These are phyloP conservation scores for Sordariomycetes sp. DNA, from an alignment of 2,329 filamentous ascomycete genomes.

Conservation along the genomic window DNA sequence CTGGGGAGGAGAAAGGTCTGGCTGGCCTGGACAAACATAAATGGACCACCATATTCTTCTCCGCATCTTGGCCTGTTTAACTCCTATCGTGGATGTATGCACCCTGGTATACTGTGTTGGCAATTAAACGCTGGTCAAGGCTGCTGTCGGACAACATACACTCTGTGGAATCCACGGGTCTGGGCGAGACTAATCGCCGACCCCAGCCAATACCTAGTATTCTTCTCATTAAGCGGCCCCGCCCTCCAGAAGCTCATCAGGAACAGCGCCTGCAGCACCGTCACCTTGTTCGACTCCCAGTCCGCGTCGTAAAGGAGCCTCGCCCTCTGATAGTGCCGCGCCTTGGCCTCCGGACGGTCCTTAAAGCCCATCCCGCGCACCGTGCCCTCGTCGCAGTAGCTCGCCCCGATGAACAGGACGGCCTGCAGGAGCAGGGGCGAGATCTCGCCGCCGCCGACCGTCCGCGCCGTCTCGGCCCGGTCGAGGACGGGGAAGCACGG, in stretches of 20 bases:
- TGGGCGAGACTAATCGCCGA: conserved; percentile 40
- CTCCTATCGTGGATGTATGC: background rate
- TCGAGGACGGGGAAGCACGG: conserved; percentile 45
- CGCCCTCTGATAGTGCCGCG: conserved; percentile 35
- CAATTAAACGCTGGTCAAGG: background rate
- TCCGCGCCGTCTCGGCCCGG: conserved; percentile 26
- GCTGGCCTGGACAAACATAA: background rate
- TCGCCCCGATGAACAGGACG: conserved; percentile 43
- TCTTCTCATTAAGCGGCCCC: conserved; percentile 33
- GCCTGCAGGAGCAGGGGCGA: conserved; percentile 40
- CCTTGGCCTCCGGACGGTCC: conserved; percentile 24
- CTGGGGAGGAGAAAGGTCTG: background rate
- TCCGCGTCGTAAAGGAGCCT: conserved; percentile 42
- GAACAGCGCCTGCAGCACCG: conserved; percentile 38
- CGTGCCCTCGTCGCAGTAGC: conserved; percentile 36
- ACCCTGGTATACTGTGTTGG: background rate
- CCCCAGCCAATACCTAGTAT: conserved; percentile 37
- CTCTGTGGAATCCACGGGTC: conserved; percentile 32
- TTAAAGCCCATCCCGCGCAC: conserved; percentile 23
- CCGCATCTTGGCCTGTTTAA: conserved; percentile 22
- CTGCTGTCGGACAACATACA: conserved; percentile 9
- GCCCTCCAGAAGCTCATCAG: conserved; percentile 45
- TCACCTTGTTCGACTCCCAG: conserved; percentile 38
- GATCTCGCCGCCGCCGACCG: conserved; percentile 26
- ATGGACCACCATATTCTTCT: conserved; percentile 41